These are phyloP conservation scores for Thalassiosira sp. DNA, from an alignment of 352 stramenopile genomes.

Conservation along the genomic window DNA sequence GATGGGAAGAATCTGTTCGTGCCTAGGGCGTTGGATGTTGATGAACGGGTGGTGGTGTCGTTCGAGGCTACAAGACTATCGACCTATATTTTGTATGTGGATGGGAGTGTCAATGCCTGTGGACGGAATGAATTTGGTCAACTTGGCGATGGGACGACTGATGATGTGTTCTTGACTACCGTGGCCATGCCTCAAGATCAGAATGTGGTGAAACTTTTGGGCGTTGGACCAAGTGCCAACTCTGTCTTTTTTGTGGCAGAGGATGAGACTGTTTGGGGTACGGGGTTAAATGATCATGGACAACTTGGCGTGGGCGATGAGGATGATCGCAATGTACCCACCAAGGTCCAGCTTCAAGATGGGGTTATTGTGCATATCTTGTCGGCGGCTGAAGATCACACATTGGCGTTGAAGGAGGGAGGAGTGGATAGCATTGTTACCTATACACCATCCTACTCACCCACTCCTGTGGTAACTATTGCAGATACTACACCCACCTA, in stretches of 20 bases:
- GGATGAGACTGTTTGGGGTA: constrained; percentile 30
- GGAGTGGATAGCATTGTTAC: constrained; percentile 2
- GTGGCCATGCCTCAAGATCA: constrained; percentile 6
- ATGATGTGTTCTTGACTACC: constrained; percentile 16
- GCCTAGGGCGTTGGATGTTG: constrained; percentile 26
- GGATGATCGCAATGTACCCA: constrained; percentile 43
- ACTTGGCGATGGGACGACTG: constrained; percentile 45
- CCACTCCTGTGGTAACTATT: background rate
- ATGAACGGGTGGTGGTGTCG: constrained; percentile 3
- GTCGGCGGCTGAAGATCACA: constrained; percentile 45
- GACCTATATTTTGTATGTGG: constrained; percentile 40
- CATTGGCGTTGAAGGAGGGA: constrained; percentile 34
- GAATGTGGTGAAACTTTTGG: constrained; percentile 26
- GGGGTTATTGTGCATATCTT: constrained; percentile 15
- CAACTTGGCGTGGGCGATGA: constrained; percentile 49
- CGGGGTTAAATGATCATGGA: constrained; percentile 42
- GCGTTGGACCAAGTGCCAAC: constrained; percentile 32
- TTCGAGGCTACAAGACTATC: constrained; percentile 38
- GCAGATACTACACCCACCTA: background rate
- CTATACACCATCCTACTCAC: background rate
- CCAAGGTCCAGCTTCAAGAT: constrained; percentile 23
- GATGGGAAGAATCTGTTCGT: constrained; percentile 28
- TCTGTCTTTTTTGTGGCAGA: constrained; percentile 44
- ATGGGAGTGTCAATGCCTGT: constrained; percentile 45
- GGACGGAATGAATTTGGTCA: constrained; percentile 50